These are phyloP conservation scores for Peterozyma xylosa DNA, from an alignment of 805 yeast species.

Conservation along the genomic window DNA sequence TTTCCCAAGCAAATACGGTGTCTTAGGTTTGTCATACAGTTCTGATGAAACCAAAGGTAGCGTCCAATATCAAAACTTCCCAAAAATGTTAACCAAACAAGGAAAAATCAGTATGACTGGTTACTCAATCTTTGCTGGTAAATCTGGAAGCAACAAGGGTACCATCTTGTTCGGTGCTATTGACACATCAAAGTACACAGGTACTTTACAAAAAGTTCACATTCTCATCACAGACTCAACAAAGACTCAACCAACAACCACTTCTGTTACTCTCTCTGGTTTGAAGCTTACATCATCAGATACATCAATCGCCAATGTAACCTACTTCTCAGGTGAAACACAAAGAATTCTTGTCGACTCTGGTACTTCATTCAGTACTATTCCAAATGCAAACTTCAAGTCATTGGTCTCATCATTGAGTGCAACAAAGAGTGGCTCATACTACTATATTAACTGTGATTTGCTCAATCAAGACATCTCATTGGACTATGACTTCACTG, in stretches of 20 bases:
- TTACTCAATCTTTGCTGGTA: constrained; percentile 39
- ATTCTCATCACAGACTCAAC: constrained; percentile 12
- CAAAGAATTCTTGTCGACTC: constrained; percentile 3
- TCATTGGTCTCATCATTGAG: constrained; percentile 1
- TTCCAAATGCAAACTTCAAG: constrained; percentile 2
- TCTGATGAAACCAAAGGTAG: neutral
- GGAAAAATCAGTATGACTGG: constrained; percentile 42
- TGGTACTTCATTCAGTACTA: constrained; percentile 5
- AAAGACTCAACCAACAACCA: neutral
- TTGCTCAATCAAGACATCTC: neutral
- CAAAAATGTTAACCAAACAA: constrained; percentile 40
- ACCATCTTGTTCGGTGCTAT: constrained; percentile 58
- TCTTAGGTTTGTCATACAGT: constrained; percentile 51
- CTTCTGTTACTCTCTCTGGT: neutral
- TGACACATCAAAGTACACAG: constrained; percentile 49
- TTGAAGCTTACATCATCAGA: constrained; percentile 1
- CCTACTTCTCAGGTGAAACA: neutral
- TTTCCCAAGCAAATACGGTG: constrained; percentile 50
- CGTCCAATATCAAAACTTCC: constrained; percentile 45
- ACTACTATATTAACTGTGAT: constrained; percentile 4
- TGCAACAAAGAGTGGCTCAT: constrained; percentile 1
- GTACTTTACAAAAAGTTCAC: constrained; percentile 36
- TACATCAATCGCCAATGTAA: neutral
- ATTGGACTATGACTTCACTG: constrained; percentile 1
- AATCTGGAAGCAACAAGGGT: constrained; percentile 24